phyloP scores from a whole-genome alignment of 2,329 filamentous ascomycete genomes.

The Aspergillus intermedius region DNA sequence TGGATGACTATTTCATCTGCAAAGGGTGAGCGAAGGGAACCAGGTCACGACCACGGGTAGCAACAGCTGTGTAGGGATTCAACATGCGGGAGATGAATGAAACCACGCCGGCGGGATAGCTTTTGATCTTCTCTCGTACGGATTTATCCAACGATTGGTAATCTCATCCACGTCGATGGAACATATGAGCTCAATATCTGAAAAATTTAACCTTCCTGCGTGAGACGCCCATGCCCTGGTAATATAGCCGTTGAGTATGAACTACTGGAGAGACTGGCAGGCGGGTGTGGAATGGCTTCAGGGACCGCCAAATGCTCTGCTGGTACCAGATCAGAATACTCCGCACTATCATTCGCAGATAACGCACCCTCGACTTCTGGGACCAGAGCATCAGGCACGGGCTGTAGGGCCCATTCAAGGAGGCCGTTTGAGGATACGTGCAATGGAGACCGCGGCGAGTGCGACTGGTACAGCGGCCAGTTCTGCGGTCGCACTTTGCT shows the following conservation, averaged over 20 bases:
- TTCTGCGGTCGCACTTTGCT: conserved; percentile 11
- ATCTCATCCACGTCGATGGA: conserved; percentile 45
- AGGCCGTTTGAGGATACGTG: conserved; percentile 1
- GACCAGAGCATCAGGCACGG: background rate
- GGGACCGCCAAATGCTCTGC: no score
- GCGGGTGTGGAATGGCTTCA: background rate
- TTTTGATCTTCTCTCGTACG: conserved; percentile 40
- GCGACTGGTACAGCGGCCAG: conserved; percentile 7
- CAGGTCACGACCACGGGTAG: conserved; percentile 30
- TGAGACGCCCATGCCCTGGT: background rate
- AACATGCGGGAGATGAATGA: conserved; percentile 39
- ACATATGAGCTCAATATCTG: conserved; percentile 33
- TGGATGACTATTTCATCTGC: conserved; percentile 26
- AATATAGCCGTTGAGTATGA: no score
- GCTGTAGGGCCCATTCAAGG: background rate
- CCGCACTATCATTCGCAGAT: no score
- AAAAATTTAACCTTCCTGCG: conserved; percentile 25
- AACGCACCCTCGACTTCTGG: no score
- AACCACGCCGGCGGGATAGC: conserved; percentile 34
- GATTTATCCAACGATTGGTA: conserved; percentile 45
- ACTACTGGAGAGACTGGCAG: background rate
- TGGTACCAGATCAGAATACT: no score
- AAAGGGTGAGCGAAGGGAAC: conserved; percentile 43
- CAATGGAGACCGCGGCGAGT: conserved; percentile 6
- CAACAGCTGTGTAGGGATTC: conserved; percentile 39